These are phyloP conservation scores for Dothideomycetes sp. DNA, from an alignment of 2,329 filamentous ascomycete species.

Conservation along the genomic window DNA sequence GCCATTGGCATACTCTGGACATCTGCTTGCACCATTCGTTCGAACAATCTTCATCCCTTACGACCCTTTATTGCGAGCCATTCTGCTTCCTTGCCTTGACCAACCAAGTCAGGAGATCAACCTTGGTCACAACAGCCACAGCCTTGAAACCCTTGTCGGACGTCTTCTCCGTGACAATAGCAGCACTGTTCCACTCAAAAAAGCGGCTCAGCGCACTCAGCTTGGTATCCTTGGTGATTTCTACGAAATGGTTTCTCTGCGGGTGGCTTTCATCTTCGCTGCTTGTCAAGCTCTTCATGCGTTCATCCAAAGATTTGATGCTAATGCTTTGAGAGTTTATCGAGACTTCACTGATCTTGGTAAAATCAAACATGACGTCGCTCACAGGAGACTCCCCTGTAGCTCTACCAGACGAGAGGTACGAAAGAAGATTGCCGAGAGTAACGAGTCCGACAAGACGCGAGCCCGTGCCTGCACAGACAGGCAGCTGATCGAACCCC, in stretches of 20 bases:
- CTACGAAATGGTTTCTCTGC: conserved; percentile 66
- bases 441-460: conserved; percentile 88
- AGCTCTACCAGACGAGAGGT: conserved; percentile 76
- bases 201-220: conserved; percentile 79
- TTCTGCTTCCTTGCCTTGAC: conserved; percentile 49
- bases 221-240: conserved; percentile 87
- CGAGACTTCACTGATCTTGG: conserved; percentile 74
- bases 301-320: conserved; percentile 32
- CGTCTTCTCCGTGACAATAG: conserved; percentile 75
- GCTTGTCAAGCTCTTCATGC: conserved; percentile 20
- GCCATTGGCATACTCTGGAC: too few relatives aligned
- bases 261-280: conserved; percentile 28
- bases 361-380: conserved; percentile 96
- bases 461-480: conserved; percentile 53
- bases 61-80: too few relatives aligned
- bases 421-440: conserved; percentile 85
- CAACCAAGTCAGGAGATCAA: conserved; percentile 88
- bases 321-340: conserved; percentile 68
- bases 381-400: conserved; percentile 63
- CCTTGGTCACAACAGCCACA: conserved; percentile 88
- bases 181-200: conserved; percentile 96
- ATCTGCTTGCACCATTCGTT: too few relatives aligned
- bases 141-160: conserved; percentile 60
- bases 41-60: too few relatives aligned
- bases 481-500: conserved; percentile 94